phyloP scores from a whole-genome alignment of 139 green algal species.

The Pleodorina starrii region DNA sequence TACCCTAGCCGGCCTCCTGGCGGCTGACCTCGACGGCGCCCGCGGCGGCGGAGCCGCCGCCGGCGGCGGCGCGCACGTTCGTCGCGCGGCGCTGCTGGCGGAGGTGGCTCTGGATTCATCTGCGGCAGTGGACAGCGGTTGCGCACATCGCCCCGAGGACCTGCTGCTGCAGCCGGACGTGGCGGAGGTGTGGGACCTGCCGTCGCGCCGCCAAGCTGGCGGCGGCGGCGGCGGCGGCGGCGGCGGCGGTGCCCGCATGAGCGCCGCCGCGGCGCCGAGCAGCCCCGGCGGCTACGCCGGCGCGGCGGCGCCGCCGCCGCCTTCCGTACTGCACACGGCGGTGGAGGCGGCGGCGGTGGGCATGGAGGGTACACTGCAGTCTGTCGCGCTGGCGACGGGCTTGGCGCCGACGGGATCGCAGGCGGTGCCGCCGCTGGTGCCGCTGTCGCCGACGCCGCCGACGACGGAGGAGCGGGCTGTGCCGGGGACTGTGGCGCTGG shows the following conservation, averaged over 20 bases:
- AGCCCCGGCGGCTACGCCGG: background rate
- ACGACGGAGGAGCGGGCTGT: no score
- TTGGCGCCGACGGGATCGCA: background rate
- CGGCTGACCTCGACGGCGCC: no score
- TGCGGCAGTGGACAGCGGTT: constrained; percentile 25
- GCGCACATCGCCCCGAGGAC: background rate
- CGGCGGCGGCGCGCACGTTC: constrained; percentile 5
- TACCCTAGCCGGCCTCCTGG: constrained; percentile 28
- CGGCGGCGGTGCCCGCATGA: background rate
- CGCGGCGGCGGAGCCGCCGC: background rate
- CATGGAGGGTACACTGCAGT: constrained; percentile 1
- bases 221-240: background rate
- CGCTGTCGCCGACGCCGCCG: no score
- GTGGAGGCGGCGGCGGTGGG: background rate
- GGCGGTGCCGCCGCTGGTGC: background rate
- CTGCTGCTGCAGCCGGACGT: background rate
- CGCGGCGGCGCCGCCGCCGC: background rate
- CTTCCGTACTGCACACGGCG: background rate
- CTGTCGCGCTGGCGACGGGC: constrained; percentile 25
- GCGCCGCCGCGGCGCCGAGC: background rate
- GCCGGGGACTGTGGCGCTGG: background rate
- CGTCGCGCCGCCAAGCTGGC: background rate
- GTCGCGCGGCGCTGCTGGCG: constrained; percentile 45
- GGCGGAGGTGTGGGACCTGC: constrained; percentile 40
- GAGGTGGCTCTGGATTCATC: constrained; percentile 30